These are phyloP conservation scores for Pseudoturritis turrita DNA, from an alignment of 345 rosid species.

Conservation along the genomic window DNA sequence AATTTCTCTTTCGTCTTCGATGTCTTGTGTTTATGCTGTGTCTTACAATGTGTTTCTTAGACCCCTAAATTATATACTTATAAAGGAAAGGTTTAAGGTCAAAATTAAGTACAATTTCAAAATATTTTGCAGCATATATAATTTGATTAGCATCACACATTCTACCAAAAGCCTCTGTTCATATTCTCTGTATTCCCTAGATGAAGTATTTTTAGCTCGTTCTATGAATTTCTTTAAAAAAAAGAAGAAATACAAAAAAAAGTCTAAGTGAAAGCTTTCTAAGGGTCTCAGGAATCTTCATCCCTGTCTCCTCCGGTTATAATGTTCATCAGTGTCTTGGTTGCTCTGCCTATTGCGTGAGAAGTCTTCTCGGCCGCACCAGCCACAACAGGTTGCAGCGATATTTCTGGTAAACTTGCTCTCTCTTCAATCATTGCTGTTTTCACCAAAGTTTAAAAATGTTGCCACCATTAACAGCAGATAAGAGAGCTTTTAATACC, in stretches of 20 bases:
- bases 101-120: no score
- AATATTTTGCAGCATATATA: no score
- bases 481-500: not conserved
- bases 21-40: not conserved
- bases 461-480: not conserved
- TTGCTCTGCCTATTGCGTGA: constrained; percentile 70
- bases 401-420: constrained; percentile 75
- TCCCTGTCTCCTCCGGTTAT: constrained; percentile 48
- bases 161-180: not conserved
- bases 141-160: not conserved
- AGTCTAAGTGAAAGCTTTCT: not conserved
- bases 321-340: constrained; percentile 61
- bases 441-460: no score
- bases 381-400: constrained; percentile 68
- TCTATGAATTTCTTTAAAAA: not conserved
- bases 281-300: constrained; percentile 3
- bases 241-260: not conserved
- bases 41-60: no score
- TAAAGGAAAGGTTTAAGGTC: not conserved
- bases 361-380: constrained; percentile 87
- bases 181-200: not conserved
- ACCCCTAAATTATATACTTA: no score
- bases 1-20: no score
- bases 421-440: constrained; percentile 91
- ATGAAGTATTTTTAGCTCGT: not conserved